Evolutionary conservation across 2,329 filamentous ascomycete genomes (phyloP).

Genomic region (Mycocentrospora acerina): DNA sequence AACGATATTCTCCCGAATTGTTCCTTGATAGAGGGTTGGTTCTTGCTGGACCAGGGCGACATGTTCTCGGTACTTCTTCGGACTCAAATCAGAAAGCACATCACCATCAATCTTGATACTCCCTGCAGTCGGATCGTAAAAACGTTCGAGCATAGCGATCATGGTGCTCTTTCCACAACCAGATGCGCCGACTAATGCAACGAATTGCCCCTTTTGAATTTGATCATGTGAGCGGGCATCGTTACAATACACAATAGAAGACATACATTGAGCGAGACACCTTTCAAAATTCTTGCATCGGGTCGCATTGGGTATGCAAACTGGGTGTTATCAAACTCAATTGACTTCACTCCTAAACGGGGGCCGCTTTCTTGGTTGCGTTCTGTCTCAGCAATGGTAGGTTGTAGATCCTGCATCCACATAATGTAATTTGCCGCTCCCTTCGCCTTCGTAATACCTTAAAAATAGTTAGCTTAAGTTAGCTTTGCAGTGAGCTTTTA

Average conservation of each 20-base stretch:
- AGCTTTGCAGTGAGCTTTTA: too few relatives aligned
- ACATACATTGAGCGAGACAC: constrained; percentile 71
- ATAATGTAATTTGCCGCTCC: too few relatives aligned
- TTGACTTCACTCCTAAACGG: too few relatives aligned
- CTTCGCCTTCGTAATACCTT: too few relatives aligned
- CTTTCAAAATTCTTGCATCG: constrained; percentile 87
- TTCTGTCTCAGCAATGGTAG: too few relatives aligned
- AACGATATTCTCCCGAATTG: constrained; percentile 84
- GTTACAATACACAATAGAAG: too few relatives aligned
- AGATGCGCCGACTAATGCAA: constrained; percentile 89
- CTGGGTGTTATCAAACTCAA: too few relatives aligned
- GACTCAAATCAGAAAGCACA: constrained; percentile 73
- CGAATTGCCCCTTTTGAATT: constrained; percentile 84
- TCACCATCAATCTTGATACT: constrained; percentile 79
- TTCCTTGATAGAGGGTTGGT: constrained; percentile 91
- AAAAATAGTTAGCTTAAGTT: too few relatives aligned
- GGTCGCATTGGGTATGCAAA: constrained; percentile 88
- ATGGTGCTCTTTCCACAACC: constrained; percentile 95
- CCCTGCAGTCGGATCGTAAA: constrained; percentile 86
- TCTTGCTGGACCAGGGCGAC: constrained; percentile 95
- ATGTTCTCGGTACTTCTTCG: constrained; percentile 81
- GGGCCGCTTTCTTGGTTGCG: too few relatives aligned
- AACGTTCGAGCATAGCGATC: constrained; percentile 87
- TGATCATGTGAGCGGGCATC: too few relatives aligned
- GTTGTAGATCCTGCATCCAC: too few relatives aligned